These are phyloP conservation scores for Arthrobotrys musiformis DNA, from an alignment of 2,329 filamentous ascomycete species.

Conservation along the genomic window DNA sequence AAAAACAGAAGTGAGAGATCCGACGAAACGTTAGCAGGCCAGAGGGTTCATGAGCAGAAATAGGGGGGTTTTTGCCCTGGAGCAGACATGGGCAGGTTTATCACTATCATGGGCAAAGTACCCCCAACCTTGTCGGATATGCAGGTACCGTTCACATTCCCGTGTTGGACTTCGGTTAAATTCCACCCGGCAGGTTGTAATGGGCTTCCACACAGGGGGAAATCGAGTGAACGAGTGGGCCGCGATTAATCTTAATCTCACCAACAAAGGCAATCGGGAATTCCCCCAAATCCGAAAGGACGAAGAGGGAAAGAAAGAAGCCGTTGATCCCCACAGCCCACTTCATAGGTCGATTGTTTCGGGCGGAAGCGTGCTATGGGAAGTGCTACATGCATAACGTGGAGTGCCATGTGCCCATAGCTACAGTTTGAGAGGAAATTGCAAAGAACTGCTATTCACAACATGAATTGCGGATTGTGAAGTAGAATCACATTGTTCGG, in stretches of 20 bases:
- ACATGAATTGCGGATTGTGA: neutral
- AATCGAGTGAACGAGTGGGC: neutral
- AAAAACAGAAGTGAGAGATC: neutral
- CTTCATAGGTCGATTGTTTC: constrained; percentile 9
- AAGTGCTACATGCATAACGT: too few species aligned
- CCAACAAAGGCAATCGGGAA: constrained; percentile 6
- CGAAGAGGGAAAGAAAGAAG: neutral
- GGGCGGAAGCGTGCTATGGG: neutral
- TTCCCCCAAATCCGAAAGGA: constrained; percentile 1
- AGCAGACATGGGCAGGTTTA: constrained; percentile 48
- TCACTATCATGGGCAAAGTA: constrained; percentile 42
- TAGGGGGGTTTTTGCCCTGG: constrained; percentile 27
- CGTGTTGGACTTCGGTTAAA: constrained; percentile 54
- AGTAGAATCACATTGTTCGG: constrained; percentile 11
- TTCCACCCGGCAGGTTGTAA: constrained; percentile 24
- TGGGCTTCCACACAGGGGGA: constrained; percentile 5
- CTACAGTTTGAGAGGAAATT: neutral
- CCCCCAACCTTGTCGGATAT: constrained; percentile 53
- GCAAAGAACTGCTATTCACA: neutral
- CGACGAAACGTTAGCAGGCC: neutral
- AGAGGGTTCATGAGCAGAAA: constrained; percentile 1
- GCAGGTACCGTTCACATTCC: constrained; percentile 53
- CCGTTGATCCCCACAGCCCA: constrained; percentile 9
- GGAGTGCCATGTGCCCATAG: neutral
- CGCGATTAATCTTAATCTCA: constrained; percentile 14